phyloP scores from a whole-genome alignment of 1,139 yeast genomes.

The Citeromyces siamensis region DNA sequence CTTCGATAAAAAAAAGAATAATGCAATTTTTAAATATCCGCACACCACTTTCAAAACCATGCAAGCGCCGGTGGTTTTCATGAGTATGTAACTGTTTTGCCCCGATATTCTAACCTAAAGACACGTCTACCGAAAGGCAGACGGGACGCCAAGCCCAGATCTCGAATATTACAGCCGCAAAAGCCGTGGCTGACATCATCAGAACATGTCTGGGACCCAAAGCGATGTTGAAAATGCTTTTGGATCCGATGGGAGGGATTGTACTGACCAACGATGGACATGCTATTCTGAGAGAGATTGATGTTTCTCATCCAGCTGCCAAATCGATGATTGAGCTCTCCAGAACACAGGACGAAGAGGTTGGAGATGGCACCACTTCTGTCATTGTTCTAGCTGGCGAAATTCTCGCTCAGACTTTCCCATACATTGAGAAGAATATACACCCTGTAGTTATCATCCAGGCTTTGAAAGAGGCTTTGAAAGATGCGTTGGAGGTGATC shows the following conservation, averaged over 20 bases:
- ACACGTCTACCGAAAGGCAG: constrained; percentile 87
- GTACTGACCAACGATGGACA: constrained; percentile 98
- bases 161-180: constrained; percentile 96
- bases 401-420: constrained; percentile 89
- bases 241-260: constrained; percentile 98
- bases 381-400: constrained; percentile 95
- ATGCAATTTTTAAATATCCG: not conserved
- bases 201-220: constrained; percentile 99
- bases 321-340: constrained; percentile 96
- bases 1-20: not conserved
- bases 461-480: constrained; percentile 84
- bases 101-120: constrained; percentile 13
- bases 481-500: constrained; percentile 83
- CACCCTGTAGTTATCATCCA: constrained; percentile 96
- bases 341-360: constrained; percentile 98
- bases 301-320: constrained; percentile 96
- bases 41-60: constrained; percentile 17
- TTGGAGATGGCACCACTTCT: constrained; percentile 97
- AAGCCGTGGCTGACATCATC: constrained; percentile 95
- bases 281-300: constrained; percentile 81
- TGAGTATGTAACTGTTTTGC: constrained; percentile 25
- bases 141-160: constrained; percentile 96
- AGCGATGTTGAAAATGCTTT: constrained; percentile 96
- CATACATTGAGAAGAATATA: constrained; percentile 85
- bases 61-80: constrained; percentile 70